Evolutionary conservation across 768 basidiomycete genomes (phyloP).

Genomic region (Xerocomellus chrysenteron): DNA sequence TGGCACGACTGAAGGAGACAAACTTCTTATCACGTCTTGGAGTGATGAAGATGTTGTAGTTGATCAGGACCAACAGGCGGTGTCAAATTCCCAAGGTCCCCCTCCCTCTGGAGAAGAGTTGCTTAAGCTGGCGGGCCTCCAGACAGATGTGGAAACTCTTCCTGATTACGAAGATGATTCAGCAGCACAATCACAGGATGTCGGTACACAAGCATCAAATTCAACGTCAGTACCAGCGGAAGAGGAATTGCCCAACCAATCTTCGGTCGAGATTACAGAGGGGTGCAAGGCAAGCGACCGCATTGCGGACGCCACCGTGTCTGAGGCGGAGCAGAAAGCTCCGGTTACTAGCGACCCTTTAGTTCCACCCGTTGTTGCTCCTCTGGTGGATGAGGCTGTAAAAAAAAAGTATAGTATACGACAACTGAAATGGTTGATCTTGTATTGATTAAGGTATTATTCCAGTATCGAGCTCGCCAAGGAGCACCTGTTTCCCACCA

Average conservation of each 20-base stretch:
- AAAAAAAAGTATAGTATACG: slow-evolving; percentile 24
- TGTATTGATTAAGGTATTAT: slow-evolving; percentile 5
- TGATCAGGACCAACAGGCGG: slow-evolving; percentile 8
- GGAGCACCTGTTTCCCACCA: slow-evolving; percentile 48
- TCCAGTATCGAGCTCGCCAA: slow-evolving; percentile 43
- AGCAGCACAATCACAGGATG: slow-evolving; percentile 10
- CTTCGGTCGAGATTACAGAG: slow-evolving; percentile 1
- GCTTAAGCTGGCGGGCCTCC: slow-evolving; percentile 49
- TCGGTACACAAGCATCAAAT: slow-evolving; percentile 8
- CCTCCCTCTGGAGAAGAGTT: slow-evolving; percentile 46
- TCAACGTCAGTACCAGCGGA: neutral
- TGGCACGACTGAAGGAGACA: slow-evolving; percentile 3
- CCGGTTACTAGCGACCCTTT: slow-evolving; percentile 1
- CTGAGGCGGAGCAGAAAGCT: slow-evolving; percentile 11
- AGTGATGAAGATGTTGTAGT: slow-evolving; percentile 18
- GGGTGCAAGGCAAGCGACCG: slow-evolving; percentile 1
- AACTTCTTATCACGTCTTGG: slow-evolving; percentile 14
- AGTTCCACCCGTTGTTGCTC: slow-evolving; percentile 4
- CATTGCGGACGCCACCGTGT: neutral
- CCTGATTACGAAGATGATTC: slow-evolving; percentile 59
- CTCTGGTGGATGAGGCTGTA: slow-evolving; percentile 19
- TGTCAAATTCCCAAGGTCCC: slow-evolving; percentile 1
- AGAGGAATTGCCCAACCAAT: neutral
- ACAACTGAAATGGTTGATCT: neutral
- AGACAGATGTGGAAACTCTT: slow-evolving; percentile 41